A percentile compares a stretch with the other conserved stretches of the same genome.
phyloP scores from a whole-genome alignment of 2,329 filamentous ascomycete genomes.

The Colletotrichum noveboracense region DNA sequence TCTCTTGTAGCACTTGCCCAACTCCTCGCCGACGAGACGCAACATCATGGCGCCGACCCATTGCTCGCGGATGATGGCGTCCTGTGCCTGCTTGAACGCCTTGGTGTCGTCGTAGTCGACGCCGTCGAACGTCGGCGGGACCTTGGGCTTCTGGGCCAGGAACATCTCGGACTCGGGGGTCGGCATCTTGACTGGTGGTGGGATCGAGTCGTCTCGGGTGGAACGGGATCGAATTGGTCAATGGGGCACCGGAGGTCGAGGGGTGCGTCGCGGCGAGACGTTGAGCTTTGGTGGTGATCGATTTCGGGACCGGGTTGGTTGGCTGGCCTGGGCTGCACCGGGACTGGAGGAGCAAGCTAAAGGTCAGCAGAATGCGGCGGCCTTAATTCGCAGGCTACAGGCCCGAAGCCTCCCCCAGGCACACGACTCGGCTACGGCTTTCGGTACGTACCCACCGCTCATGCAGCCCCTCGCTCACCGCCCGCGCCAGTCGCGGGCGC shows the following conservation, averaged over 20 bases:
- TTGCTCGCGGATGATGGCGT: constrained; percentile 83
- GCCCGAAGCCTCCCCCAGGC: neutral
- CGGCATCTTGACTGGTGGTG: constrained; percentile 62
- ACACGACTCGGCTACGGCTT: neutral
- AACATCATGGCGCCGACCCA: constrained; percentile 93
- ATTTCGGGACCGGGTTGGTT: neutral
- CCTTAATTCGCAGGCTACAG: constrained; percentile 20
- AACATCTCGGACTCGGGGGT: constrained; percentile 84
- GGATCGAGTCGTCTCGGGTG: neutral
- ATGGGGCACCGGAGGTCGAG: neutral
- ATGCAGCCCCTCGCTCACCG: constrained; percentile 15
- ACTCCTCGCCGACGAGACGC: constrained; percentile 78
- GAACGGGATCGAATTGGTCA: neutral
- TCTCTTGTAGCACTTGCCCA: constrained; percentile 84
- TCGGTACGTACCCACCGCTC: constrained; percentile 11
- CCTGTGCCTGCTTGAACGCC: constrained; percentile 81
- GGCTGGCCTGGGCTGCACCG: neutral
- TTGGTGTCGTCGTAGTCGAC: constrained; percentile 86
- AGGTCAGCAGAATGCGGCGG: constrained; percentile 15
- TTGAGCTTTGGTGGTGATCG: constrained; percentile 15
- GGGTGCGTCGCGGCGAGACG: neutral
- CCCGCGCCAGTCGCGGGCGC: constrained; percentile 5
- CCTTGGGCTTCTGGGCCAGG: constrained; percentile 82
- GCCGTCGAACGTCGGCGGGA: constrained; percentile 83
- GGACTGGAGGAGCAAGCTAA: constrained; percentile 9